Evolutionary conservation across 1,284 basidiomycete genomes (phyloP).

Genomic region (Tylopilus sp.): DNA sequence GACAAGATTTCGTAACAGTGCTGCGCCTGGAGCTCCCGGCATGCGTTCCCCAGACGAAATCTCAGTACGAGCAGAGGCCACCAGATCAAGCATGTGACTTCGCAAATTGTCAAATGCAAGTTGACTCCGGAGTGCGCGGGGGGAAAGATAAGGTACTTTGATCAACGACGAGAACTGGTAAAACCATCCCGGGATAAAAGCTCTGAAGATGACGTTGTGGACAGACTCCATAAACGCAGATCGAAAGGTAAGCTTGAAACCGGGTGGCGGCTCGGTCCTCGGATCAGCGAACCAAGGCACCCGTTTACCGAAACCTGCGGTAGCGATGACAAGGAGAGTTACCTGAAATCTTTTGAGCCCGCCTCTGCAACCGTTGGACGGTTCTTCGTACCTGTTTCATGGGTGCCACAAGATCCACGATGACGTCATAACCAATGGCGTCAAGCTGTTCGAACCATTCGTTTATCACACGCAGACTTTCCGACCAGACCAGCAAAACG

Average conservation of each 20-base stretch:
- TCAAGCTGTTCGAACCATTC: constrained; percentile 45
- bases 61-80: constrained; percentile 35
- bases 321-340: constrained; percentile 40
- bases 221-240: constrained; percentile 34
- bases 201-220: constrained; percentile 31
- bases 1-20: constrained; percentile 42
- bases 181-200: constrained; percentile 34
- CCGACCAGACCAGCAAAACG: constrained; percentile 43
- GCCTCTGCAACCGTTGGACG: neutral
- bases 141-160: constrained; percentile 36
- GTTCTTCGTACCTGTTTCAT: constrained; percentile 27
- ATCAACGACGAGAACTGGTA: constrained; percentile 28
- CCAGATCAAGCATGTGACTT: constrained; percentile 40
- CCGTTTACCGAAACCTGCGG: constrained; percentile 42
- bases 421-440: constrained; percentile 8
- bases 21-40: constrained; percentile 32
- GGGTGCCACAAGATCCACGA: constrained; percentile 32
- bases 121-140: constrained; percentile 24
- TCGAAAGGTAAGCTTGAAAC: constrained; percentile 34
- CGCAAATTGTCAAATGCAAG: constrained; percentile 36
- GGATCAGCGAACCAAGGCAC: constrained; percentile 34
- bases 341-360: constrained; percentile 22
- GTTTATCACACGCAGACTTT: constrained; percentile 38
- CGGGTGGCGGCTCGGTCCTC: constrained; percentile 27
- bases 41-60: constrained; percentile 23